These are phyloP conservation scores for Pichia sp. DNA, from an alignment of 1,139 yeast species.

Conservation along the genomic window DNA sequence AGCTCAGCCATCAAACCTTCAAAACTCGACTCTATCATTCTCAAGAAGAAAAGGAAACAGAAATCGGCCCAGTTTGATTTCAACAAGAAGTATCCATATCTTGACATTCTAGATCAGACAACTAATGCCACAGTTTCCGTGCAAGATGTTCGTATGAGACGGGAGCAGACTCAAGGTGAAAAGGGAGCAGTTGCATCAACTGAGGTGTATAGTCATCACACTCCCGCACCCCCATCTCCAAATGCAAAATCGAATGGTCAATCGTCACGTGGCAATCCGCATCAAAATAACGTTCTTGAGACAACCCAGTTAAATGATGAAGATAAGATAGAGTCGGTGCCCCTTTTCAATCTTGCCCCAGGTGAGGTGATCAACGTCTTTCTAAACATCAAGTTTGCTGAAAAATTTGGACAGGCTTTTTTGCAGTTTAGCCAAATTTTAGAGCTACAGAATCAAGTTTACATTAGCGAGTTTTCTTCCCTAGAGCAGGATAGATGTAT, in stretches of 20 bases:
- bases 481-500: too few species aligned
- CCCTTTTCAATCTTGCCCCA: slow-evolving; percentile 1
- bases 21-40: slow-evolving; percentile 4
- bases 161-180: too few species aligned
- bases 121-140: too few species aligned
- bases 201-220: too few species aligned
- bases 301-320: neutral
- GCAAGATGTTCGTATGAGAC: too few species aligned
- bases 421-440: slow-evolving; percentile 5
- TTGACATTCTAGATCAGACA: slow-evolving; percentile 6
- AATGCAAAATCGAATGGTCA: too few species aligned
- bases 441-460: neutral
- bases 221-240: too few species aligned
- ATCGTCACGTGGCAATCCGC: too few species aligned
- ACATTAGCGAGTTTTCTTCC: neutral
- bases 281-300: neutral
- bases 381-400: slow-evolving; percentile 9
- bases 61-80: slow-evolving; percentile 1
- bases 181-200: too few species aligned
- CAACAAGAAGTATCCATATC: slow-evolving; percentile 7
- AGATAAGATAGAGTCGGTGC: neutral
- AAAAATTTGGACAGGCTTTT: slow-evolving; percentile 10
- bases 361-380: neutral
- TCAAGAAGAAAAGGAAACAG: slow-evolving; percentile 1
- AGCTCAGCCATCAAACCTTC: neutral